Evolutionary conservation across 305 asterid species (phyloP).

Genomic region (Stenogyne calaminthoides): DNA sequence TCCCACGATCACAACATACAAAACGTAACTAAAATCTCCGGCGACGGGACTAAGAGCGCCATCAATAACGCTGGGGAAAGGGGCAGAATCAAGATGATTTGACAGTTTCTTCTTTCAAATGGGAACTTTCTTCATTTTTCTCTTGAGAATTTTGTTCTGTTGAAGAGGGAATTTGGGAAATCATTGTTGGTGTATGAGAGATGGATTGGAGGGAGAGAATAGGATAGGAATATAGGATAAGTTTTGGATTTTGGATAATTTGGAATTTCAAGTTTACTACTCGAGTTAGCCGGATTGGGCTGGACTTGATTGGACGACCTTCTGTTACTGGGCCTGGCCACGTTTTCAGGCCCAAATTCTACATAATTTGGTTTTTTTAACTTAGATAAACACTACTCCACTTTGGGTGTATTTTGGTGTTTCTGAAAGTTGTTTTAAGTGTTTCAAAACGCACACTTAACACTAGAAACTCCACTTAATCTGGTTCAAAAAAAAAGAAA

Average conservation of each 20-base stretch:
- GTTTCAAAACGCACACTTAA: too few relatives aligned
- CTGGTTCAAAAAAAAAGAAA: too few relatives aligned
- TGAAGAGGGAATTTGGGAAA: background rate
- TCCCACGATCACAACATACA: background rate
- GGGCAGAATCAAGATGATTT: background rate
- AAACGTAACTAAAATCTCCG: constrained; percentile 34
- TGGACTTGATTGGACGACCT: too few relatives aligned
- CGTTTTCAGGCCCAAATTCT: background rate
- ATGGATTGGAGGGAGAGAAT: background rate
- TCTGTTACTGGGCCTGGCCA: background rate
- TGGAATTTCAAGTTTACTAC: background rate
- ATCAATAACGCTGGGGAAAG: constrained; percentile 21
- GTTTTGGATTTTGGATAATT: constrained; percentile 21
- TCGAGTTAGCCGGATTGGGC: background rate
- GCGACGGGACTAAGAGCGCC: constrained; percentile 53
- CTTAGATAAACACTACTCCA: too few relatives aligned
- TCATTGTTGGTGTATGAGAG: background rate
- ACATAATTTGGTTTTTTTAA: too few relatives aligned
- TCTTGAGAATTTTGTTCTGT: background rate
- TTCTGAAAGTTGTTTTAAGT: too few relatives aligned
- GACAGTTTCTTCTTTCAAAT: background rate
- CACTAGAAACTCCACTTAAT: too few relatives aligned
- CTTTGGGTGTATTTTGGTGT: too few relatives aligned
- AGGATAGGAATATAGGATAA: constrained; percentile 14
- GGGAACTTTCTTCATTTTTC: background rate